Conservation (phyloP, 2,329 filamentous ascomycete genomes). For the Allantophomopsis lycopodina region DNA sequence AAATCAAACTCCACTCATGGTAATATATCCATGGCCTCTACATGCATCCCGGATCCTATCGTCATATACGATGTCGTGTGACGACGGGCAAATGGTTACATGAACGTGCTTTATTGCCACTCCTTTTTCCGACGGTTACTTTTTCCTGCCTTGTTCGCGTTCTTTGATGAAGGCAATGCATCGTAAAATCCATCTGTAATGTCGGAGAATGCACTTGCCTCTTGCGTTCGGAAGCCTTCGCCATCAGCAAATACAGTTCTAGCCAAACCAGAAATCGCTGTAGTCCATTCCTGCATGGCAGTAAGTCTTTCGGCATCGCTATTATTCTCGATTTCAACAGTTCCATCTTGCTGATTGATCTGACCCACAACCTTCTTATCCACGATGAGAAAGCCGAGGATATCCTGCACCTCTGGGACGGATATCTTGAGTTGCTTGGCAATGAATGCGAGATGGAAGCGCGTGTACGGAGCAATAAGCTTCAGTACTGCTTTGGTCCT, state of each 20-base stretch:
- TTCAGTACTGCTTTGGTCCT: constrained; percentile 90
- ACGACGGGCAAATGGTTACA: no score
- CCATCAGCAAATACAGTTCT: constrained; percentile 61
- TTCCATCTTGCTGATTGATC: constrained; percentile 80
- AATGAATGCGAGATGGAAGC: constrained; percentile 80
- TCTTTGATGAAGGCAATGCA: no score
- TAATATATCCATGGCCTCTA: no score
- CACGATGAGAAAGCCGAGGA: constrained; percentile 86
- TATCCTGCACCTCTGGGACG: constrained; percentile 80
- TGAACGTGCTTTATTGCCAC: no score
- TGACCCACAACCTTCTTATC: constrained; percentile 76
- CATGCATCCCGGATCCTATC: no score
- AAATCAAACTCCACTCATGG: no score
- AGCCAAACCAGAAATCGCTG: constrained; percentile 57
- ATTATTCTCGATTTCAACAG: constrained; percentile 64
- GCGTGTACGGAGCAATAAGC: constrained; percentile 86
- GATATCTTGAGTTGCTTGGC: constrained; percentile 79
- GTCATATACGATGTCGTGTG: no score
- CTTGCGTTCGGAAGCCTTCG: constrained; percentile 42
- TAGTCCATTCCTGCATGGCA: constrained; percentile 61
- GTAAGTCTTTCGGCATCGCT: constrained; percentile 62
- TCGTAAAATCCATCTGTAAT: no score
- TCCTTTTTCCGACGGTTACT: no score
- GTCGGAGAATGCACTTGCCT: no score
- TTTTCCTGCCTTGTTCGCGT: no score